Conservation (phyloP, 306 rosid genomes). For the Sophora flavescens region DNA sequence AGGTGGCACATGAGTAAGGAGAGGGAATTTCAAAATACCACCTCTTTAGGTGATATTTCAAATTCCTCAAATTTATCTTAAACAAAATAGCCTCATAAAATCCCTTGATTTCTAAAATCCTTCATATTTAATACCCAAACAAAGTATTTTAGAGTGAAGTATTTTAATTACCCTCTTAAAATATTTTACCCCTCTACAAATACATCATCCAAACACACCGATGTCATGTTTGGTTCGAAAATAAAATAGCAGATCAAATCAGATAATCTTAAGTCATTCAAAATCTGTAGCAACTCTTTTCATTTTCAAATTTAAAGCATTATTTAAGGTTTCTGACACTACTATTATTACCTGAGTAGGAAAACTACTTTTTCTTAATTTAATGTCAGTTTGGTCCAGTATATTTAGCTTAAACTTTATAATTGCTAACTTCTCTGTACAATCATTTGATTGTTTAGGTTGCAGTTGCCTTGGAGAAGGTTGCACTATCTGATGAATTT, state of each 20-base stretch:
- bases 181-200: too few relatives aligned
- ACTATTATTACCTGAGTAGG: neutral
- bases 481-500: slow-evolving; percentile 86
- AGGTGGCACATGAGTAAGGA: too few relatives aligned
- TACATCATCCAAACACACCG: too few relatives aligned
- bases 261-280: slow-evolving; percentile 5
- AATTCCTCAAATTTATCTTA: too few relatives aligned
- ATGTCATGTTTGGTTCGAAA: slow-evolving; percentile 25
- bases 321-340: slow-evolving; percentile 5
- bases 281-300: slow-evolving; percentile 10
- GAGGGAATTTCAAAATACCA: too few relatives aligned
- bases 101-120: too few relatives aligned
- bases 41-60: too few relatives aligned
- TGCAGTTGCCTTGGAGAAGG: slow-evolving; percentile 88
- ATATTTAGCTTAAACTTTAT: slow-evolving; percentile 25
- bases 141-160: too few relatives aligned
- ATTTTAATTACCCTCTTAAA: too few relatives aligned
- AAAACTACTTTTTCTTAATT: neutral
- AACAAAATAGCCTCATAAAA: too few relatives aligned
- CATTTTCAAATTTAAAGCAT: slow-evolving; percentile 10
- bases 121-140: too few relatives aligned
- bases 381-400: slow-evolving; percentile 29
- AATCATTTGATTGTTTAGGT: slow-evolving; percentile 56
- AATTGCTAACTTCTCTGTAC: slow-evolving; percentile 45
- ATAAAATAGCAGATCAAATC: neutral